Conservation (phyloP, 176 grass and related monocot genomes). For the Themeda triandra region DNA sequence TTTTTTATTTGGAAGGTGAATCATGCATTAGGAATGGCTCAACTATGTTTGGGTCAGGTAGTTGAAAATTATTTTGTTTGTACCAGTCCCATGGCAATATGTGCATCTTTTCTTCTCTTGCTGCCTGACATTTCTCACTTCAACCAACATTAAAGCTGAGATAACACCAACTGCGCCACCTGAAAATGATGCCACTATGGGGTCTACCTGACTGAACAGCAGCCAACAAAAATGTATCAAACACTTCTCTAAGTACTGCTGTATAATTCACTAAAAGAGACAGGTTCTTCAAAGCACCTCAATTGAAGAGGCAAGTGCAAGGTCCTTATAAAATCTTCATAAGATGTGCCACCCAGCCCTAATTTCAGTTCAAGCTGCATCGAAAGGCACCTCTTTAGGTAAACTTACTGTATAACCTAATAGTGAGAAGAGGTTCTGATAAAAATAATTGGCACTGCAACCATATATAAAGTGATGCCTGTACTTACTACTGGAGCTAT, state of each 20-base stretch:
- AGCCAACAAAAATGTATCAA: not conserved
- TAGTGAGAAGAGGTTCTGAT: constrained; percentile 9
- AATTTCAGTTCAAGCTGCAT: constrained; percentile 92
- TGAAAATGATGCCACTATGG: constrained; percentile 96
- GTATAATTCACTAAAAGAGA: constrained; percentile 1
- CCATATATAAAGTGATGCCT: constrained; percentile 3
- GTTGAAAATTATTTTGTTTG: no score
- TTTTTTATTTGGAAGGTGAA: constrained; percentile 1
- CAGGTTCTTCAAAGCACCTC: constrained; percentile 45
- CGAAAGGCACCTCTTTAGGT: not conserved
- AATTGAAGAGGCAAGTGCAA: constrained; percentile 85
- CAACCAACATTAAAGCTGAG: no score
- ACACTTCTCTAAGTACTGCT: constrained; percentile 10
- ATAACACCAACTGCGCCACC: no score
- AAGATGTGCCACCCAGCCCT: constrained; percentile 85
- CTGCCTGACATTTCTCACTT: no score
- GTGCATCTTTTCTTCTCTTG: no score
- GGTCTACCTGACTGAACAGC: constrained; percentile 83
- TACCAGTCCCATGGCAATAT: no score
- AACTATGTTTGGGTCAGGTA: no score
- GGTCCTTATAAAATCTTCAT: constrained; percentile 87
- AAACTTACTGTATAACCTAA: not conserved
- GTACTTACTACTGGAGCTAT: constrained; percentile 78
- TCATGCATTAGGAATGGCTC: no score
- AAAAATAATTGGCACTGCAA: constrained; percentile 3